A percentile compares a stretch with the other conserved stretches of the same genome.
phyloP scores from a whole-genome alignment of 768 basidiomycete species.

The Boletus sp. region DNA sequence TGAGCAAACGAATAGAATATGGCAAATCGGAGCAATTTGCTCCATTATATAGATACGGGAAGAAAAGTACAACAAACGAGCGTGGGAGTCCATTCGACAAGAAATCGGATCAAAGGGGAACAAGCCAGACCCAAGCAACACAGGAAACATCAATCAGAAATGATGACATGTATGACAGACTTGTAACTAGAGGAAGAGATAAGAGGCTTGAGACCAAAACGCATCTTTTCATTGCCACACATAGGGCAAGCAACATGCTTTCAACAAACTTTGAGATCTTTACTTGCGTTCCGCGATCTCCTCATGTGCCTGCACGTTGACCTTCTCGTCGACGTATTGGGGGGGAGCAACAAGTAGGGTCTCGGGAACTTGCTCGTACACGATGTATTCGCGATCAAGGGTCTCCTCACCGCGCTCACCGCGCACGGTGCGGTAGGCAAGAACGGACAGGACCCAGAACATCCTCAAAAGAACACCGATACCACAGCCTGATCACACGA shows the following conservation, averaged over 20 bases:
- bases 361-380: slow-evolving; percentile 48
- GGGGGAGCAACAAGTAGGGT: slow-evolving; percentile 52
- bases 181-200: slow-evolving; percentile 6
- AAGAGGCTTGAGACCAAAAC: neutral
- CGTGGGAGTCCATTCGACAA: slow-evolving; percentile 14
- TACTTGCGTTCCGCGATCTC: slow-evolving; percentile 19
- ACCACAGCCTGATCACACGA: slow-evolving; percentile 58
- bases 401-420: slow-evolving; percentile 43
- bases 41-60: neutral
- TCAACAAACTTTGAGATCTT: neutral
- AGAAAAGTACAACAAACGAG: slow-evolving; percentile 24
- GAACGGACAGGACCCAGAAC: slow-evolving; percentile 67
- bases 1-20: neutral
- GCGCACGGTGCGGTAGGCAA: slow-evolving; percentile 55
- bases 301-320: slow-evolving; percentile 16
- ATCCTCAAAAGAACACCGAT: slow-evolving; percentile 80
- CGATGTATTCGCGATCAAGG: slow-evolving; percentile 38
- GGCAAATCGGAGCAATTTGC: neutral
- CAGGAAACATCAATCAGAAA: slow-evolving; percentile 7
- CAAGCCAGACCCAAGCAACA: neutral
- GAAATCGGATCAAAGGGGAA: neutral
- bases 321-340: slow-evolving; percentile 58
- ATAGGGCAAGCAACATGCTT: neutral
- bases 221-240: neutral
- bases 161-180: neutral